Base-by-base conservation (phyloP, 495 filamentous ascomycete genomes). In the Penicillium pulvis region DNA sequence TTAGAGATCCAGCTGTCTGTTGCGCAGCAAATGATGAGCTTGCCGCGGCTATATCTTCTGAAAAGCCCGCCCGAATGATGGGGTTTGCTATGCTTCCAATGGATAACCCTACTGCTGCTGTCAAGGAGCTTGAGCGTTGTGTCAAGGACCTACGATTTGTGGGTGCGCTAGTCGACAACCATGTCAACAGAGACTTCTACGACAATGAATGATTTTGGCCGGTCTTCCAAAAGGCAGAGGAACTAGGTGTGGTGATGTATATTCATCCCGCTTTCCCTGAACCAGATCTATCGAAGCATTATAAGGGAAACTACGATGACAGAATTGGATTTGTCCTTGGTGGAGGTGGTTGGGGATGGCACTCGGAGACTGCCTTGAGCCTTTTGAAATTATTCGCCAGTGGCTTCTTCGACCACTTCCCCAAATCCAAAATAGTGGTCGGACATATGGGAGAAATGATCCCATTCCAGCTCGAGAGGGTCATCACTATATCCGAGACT, bases 171-270 rank as follows among this genome's bases (percentile, higher is more conserved):
- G 72, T 88, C 0, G 81, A 85, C 53, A 81, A 80, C 57, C 79
- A 85, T 61, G 65, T 66, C 10, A 69, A 79, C 30, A 79, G 80
- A 4, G 8, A 42, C 20, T 53, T 43, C 20, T 53, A 53, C 36
- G 51, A 53, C 6, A 14, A 43, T 19, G 35, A 53, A 31, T 24
- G 19, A 2, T 53, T 53, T 16, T 53, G 31, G 51, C 17, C 30
- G 2, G 23, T 85, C 8, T 88, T 79, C 61, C 66, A 66, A 19
- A 71, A 61, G 8, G 83, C 80, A 7, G 71, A 82, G 52, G 67
- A 74, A 14, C 76, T 87, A 0, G 77, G 82, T 50, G 81, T 85
- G 0, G 82, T 84, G 4, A 71, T 85, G 23, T 87, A 85, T 52
- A 75, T 87, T 14, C 85, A 87, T 57, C 84, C 83, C 3, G 74